Percentiles rank a stretch among this genome's conserved stretches.
phyloP scores from a whole-genome alignment of 2,329 filamentous ascomycete genomes.

The Hypomyces rosellus region DNA sequence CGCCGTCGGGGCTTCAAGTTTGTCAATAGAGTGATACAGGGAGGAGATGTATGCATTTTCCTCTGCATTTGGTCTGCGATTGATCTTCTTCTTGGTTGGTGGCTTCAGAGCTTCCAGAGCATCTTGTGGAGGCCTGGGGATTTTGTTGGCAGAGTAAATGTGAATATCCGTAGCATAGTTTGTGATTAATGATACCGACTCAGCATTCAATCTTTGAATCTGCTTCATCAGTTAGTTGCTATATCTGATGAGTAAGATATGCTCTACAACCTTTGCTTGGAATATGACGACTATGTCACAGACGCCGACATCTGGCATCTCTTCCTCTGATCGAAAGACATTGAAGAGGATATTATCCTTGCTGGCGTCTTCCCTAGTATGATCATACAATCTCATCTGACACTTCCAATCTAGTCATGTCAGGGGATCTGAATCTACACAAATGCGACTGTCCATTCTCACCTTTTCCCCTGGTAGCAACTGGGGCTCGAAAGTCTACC shows the following conservation, averaged over 20 bases:
- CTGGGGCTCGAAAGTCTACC: constrained; percentile 54
- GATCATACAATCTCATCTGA: constrained; percentile 55
- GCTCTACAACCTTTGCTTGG: constrained; percentile 45
- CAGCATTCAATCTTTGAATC: constrained; percentile 2
- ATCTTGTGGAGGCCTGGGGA: constrained; percentile 29
- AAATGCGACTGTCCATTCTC: constrained; percentile 6
- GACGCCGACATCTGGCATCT: constrained; percentile 42
- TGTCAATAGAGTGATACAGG: constrained; percentile 40
- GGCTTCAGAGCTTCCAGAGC: constrained; percentile 27
- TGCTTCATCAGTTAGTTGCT: constrained; percentile 2
- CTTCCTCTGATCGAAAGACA: constrained; percentile 51
- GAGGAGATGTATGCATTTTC: constrained; percentile 42
- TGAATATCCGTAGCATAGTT: constrained; percentile 36
- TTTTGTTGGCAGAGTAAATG: constrained; percentile 32
- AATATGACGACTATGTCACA: constrained; percentile 41
- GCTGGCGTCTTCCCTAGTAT: constrained; percentile 40
- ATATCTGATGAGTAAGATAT: background rate
- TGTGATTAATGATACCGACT: constrained; percentile 37
- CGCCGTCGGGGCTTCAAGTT: constrained; percentile 35
- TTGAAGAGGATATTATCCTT: constrained; percentile 40
- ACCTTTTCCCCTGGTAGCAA: constrained; percentile 47
- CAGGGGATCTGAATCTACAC: background rate
- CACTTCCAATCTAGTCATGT: constrained; percentile 50
- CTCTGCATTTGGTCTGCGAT: constrained; percentile 15
- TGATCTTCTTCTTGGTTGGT: constrained; percentile 12